Evolutionary conservation across 371 early-diverging fungal species (phyloP), one percentile per base, ranked within the genome.

Genomic region (Vairimorpha necatrix): DNA sequence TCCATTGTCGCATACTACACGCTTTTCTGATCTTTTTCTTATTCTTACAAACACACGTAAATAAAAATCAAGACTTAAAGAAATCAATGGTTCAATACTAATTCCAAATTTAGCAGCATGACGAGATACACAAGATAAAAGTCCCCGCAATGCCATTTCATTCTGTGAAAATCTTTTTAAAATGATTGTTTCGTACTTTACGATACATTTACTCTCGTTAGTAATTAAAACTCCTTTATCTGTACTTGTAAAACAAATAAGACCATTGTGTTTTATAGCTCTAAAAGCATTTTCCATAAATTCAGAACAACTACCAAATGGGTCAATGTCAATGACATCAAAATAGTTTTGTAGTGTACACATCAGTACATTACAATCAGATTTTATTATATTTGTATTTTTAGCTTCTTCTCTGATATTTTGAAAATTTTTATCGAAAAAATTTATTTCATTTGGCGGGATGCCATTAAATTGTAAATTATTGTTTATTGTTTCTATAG

Each of bases 191-290:
- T 48, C 62, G 81, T 99, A 98, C 83, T 96, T 96, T 20, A 90
- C 89, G 86, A 88, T 95, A 81, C 96, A 93, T 74, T 85, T 85
- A 18, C 42, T 68, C 42, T 74, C 77, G 54, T 84, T 84, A 16
- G 95, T 92, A 73, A 95, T 93, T 4, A 99, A 87, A 9, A 95
- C 91, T 11, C 93, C 95, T 83, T 95, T 88, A 88, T 99, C 99
- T 0, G 99, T 99, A 85, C 96, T 94, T 1, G 99, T 99, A 30
- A 99, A 89, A 84, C 95, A 95, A 28, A 99, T 86, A 30, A 99
- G 85, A 85, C 93, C 99, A 61, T 94, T 95, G 69, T 93, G 91
- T 53, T 89, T 86, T 7, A 96, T 91, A 0, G 92, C 88, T 74
- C 93, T 91, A 0, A 98, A 90, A 11, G 98, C 96, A 33, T 89